phyloP scores from a whole-genome alignment of 2,329 filamentous ascomycete genomes.

The Ustulina deusta region DNA sequence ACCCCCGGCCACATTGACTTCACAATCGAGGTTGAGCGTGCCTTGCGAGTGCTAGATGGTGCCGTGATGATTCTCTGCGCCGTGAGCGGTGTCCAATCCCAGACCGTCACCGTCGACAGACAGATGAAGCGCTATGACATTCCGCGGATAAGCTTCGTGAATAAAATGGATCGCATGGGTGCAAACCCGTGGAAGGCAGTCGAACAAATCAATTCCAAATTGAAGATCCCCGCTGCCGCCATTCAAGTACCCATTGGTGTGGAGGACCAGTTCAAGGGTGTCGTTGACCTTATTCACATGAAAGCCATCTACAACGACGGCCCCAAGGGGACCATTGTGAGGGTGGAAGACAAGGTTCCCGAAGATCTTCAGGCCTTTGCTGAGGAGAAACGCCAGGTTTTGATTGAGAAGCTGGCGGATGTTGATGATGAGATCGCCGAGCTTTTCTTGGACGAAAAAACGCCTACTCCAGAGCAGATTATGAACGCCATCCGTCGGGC shows the following conservation, averaged over 20 bases:
- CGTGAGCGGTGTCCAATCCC: constrained; percentile 95
- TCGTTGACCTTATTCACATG: constrained; percentile 93
- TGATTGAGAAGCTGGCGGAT: constrained; percentile 96
- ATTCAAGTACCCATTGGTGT: constrained; percentile 93
- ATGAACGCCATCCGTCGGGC: constrained; percentile 91
- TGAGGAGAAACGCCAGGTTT: constrained; percentile 82
- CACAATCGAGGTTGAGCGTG: constrained; percentile 97
- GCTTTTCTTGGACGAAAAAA: constrained; percentile 88
- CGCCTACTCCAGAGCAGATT: constrained; percentile 83
- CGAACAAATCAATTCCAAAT: constrained; percentile 96
- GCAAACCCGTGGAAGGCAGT: constrained; percentile 98
- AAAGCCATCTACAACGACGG: constrained; percentile 94
- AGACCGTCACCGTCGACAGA: constrained; percentile 97
- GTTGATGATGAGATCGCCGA: constrained; percentile 98
- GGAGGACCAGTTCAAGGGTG: constrained; percentile 91
- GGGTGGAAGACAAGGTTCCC: constrained; percentile 83
- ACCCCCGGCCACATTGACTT: constrained; percentile 99
- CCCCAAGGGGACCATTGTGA: constrained; percentile 79
- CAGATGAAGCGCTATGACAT: constrained; percentile 99
- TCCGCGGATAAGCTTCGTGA: constrained; percentile 94
- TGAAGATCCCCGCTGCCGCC: constrained; percentile 91
- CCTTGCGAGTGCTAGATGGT: constrained; percentile 92
- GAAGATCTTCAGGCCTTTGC: constrained; percentile 80
- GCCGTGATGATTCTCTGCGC: constrained; percentile 99
- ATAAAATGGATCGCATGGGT: constrained; percentile 99